phyloP scores from a whole-genome alignment of 2,329 filamentous ascomycete species.

The Cladosporium sp. region DNA sequence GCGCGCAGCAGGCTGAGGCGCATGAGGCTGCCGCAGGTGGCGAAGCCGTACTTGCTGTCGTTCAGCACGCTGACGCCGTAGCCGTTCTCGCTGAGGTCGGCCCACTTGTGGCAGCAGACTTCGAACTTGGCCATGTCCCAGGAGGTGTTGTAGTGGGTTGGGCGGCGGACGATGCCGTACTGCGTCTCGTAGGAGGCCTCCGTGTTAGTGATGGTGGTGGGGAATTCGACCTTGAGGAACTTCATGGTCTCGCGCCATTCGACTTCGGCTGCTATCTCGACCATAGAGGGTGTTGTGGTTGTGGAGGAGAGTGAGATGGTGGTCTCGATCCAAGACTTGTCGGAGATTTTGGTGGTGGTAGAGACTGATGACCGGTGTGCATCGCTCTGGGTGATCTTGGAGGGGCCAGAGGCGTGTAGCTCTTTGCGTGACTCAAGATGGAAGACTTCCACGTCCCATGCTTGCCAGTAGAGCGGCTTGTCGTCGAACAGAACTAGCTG shows the following conservation, averaged over 20 bases:
- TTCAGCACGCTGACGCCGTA: conserved; percentile 93
- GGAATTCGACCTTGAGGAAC: conserved; percentile 98
- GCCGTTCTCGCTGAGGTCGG: conserved; percentile 78
- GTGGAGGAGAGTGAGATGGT: conserved; percentile 69
- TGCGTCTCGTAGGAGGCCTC: conserved; percentile 95
- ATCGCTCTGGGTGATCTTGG: conserved; percentile 64
- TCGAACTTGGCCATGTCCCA: conserved; percentile 99
- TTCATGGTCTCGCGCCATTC: conserved; percentile 97
- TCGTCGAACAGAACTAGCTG: conserved; percentile 95
- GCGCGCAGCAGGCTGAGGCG: conserved; percentile 77
- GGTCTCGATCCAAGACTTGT: conserved; percentile 77
- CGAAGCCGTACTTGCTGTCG: conserved; percentile 94
- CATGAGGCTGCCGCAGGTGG: conserved; percentile 83
- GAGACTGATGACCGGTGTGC: conserved; percentile 73
- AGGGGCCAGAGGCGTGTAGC: conserved; percentile 57
- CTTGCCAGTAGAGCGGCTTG: conserved; percentile 95
- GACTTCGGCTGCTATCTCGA: conserved; percentile 79
- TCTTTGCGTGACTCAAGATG: conserved; percentile 82
- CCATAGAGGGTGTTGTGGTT: conserved; percentile 55
- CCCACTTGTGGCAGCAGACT: conserved; percentile 92
- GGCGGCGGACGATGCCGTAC: conserved; percentile 79
- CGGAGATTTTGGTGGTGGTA: conserved; percentile 81
- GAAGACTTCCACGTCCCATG: conserved; percentile 96
- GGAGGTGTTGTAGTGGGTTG: conserved; percentile 95
- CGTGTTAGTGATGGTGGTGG: conserved; percentile 81